A percentile compares a stretch with the other conserved stretches of the same genome.
Evolutionary conservation across 257 asterid genomes (phyloP).

Genomic region (Parsonsia alboflavescens): DNA sequence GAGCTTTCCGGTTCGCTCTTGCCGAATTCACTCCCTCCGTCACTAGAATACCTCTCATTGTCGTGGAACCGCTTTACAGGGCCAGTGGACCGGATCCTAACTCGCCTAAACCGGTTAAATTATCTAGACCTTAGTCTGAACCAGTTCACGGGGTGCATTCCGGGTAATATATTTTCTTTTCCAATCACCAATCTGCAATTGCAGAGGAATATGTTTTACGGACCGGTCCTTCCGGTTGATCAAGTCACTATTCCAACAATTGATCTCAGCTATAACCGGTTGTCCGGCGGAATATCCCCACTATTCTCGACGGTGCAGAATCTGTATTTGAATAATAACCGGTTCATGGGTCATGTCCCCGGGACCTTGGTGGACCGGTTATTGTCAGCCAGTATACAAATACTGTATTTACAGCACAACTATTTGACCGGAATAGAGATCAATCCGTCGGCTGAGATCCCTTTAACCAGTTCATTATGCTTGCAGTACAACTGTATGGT

Average conservation of each 20-base stretch:
- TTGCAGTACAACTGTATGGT: conserved; percentile 95
- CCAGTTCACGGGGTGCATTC: conserved; percentile 67
- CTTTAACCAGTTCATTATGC: conserved; percentile 67
- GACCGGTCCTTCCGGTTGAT: conserved; percentile 49
- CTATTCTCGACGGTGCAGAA: conserved; percentile 66
- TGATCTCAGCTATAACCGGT: conserved; percentile 80
- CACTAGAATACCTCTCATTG: conserved; percentile 61
- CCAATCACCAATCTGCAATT: conserved; percentile 63
- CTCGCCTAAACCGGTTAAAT: conserved; percentile 47
- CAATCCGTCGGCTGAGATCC: conserved; percentile 73
- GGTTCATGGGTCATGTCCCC: conserved; percentile 82
- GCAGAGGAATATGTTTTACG: conserved; percentile 65
- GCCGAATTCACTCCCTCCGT: conserved; percentile 55
- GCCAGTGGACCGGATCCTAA: conserved; percentile 46
- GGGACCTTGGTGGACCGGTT: conserved; percentile 63
- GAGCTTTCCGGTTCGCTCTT: conserved; percentile 58
- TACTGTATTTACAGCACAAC: conserved; percentile 75
- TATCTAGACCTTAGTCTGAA: conserved; percentile 75
- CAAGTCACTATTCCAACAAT: conserved; percentile 62
- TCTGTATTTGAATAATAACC: conserved; percentile 77
- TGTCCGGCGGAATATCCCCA: conserved; percentile 72
- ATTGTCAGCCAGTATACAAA: conserved; percentile 48
- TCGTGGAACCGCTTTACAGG: conserved; percentile 76
- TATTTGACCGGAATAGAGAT: conserved; percentile 83
- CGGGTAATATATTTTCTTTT: conserved; percentile 45